Base-by-base conservation (phyloP, 768 basidiomycete species). In the Panaeolus cyanescens region DNA sequence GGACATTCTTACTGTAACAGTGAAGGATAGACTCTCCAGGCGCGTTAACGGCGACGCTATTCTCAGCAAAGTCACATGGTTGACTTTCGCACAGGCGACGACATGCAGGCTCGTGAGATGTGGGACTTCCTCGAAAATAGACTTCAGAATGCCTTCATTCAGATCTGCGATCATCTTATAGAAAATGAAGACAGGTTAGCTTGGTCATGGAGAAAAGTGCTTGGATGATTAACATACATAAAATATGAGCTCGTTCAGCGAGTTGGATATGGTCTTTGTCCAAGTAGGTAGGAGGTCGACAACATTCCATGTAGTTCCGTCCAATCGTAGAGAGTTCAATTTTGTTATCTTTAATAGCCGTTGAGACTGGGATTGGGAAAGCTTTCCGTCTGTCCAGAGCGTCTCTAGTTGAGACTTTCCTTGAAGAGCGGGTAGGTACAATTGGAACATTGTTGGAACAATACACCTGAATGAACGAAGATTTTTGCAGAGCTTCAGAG, bases 281-380 rank as follows among this genome's bases (percentile, higher is more conserved):
- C 91, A 92, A 20, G 64, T 70, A 9, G 90, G 87, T 19, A 93
- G 68, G 6, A 76, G 64, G 67, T 89, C 82, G 56, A 89, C 74
- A 20, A 88, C 72, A 64, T 81, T 83, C 86, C 87, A 87, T 3
- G 85, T 85, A n/a, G 85, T 83, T 55, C 72, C 78, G 55, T 91
- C 85, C 28, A 92, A 72, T 5, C 80, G 73, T 15, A 93, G 65
- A 22, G 69, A 77, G 10, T 77, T 76, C 32, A 91, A 69, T 0
- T 71, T 71, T 19, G 62, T 61, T 17, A 86, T 62, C 22, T 77
- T 67, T 12, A 75, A 60, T 25, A 91, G 75, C 58, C 77, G 71
- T 19, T 72, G 66, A 0, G 81, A 70, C 64, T 90, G 87, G 19
- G 79, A 76, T 0, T 75, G 74, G 0, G 83, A 83, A n/a, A 92